Conservation (phyloP, 2,329 filamentous ascomycete species). For the Phoma sp. region DNA sequence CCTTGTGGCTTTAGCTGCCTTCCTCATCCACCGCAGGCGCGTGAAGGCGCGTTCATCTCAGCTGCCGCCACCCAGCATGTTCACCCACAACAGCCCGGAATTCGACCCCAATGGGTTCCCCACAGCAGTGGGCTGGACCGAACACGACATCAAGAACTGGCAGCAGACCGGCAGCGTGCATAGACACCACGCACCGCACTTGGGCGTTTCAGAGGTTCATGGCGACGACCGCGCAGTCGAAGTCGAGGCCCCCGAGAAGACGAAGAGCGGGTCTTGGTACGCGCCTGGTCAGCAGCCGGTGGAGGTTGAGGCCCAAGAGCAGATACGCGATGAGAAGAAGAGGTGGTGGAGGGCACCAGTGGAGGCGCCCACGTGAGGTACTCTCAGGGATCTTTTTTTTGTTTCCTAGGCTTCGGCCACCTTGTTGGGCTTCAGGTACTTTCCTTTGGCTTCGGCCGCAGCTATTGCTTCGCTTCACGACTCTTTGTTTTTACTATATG, state of each 20-base stretch:
- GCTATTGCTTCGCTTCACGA: not conserved
- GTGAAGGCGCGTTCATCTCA: not conserved
- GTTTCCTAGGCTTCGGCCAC: too few species aligned
- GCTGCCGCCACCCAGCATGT: not conserved
- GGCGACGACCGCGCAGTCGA: constrained; percentile 12
- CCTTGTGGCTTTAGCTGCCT: constrained; percentile 27
- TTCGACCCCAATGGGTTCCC: constrained; percentile 12
- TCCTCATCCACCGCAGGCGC: constrained; percentile 30
- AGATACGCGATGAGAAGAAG: not conserved
- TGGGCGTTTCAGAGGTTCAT: constrained; percentile 6
- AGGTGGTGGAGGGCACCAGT: not conserved
- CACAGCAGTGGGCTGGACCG: not conserved
- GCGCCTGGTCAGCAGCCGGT: not conserved
- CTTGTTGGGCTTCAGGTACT: not conserved
- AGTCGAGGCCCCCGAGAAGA: constrained; percentile 11
- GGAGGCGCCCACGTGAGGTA: not conserved
- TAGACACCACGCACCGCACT: not conserved
- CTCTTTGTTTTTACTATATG: not conserved
- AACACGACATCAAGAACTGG: constrained; percentile 6
- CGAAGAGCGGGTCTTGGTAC: not conserved
- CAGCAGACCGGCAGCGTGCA: not conserved
- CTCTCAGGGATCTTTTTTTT: not conserved
- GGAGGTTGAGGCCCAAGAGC: not conserved
- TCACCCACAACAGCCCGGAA: constrained; percentile 1
- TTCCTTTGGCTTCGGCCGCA: not conserved